Evolutionary conservation across 2,329 filamentous ascomycete species (phyloP).

Genomic region (Trematosphaeria pertusa): DNA sequence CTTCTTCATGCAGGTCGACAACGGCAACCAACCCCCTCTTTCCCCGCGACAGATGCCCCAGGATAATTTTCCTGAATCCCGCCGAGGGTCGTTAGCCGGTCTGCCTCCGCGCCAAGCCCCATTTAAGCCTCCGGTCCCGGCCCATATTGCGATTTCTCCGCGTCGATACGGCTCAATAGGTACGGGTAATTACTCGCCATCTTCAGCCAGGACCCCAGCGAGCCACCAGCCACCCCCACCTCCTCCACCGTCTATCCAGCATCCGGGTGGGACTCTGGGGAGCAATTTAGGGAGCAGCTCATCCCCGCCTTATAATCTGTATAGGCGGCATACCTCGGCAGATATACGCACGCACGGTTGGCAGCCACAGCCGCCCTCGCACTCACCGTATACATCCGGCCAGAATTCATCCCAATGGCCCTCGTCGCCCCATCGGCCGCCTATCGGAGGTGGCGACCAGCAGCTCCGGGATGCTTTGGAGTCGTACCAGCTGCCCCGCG

Average conservation of each 20-base stretch:
- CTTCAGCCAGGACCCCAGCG: conserved; percentile 75
- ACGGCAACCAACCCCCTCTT: conserved; percentile 69
- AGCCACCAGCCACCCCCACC: conserved; percentile 65
- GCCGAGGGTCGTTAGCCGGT: conserved; percentile 69
- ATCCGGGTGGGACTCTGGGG: conserved; percentile 60
- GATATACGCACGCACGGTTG: conserved; percentile 79
- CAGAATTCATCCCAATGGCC: conserved; percentile 70
- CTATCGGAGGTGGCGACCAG: conserved; percentile 66
- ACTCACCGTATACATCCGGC: conserved; percentile 72
- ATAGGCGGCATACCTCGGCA: conserved; percentile 89
- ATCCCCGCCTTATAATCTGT: conserved; percentile 70
- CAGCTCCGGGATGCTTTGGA: conserved; percentile 71
- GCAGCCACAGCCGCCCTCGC: conserved; percentile 63
- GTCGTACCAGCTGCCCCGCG: conserved; percentile 70
- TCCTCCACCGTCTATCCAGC: conserved; percentile 70
- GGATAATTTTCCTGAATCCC: conserved; percentile 69
- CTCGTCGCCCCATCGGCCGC: conserved; percentile 65
- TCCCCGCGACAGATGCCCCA: conserved; percentile 88
- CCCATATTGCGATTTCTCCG: conserved; percentile 80
- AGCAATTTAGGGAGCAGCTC: conserved; percentile 51
- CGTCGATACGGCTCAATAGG: conserved; percentile 89
- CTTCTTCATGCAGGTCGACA: conserved; percentile 52
- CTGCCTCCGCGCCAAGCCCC: conserved; percentile 63
- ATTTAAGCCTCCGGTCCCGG: conserved; percentile 79
- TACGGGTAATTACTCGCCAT: conserved; percentile 71